Percentiles rank a stretch among this genome's conserved stretches.
Conservation (phyloP, 1,139 yeast species). For the Cylindricascospora bacillispora region DNA sequence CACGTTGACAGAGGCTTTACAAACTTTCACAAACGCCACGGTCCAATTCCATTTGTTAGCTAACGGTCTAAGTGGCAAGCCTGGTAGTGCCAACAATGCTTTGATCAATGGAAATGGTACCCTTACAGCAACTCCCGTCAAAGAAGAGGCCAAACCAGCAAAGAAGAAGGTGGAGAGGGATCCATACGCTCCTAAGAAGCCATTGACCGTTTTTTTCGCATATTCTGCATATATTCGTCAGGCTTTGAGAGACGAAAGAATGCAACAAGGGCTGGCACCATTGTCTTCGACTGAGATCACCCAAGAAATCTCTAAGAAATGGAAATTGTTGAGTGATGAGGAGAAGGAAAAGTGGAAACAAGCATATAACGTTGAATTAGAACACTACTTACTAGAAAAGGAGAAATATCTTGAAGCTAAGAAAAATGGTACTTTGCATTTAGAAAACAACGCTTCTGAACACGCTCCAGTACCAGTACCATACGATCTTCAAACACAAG, state of each 20-base stretch:
- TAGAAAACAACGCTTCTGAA: constrained; percentile 21
- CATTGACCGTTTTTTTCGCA: constrained; percentile 69
- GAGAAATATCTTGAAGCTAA: constrained; percentile 48
- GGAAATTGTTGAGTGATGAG: constrained; percentile 55
- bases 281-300: constrained; percentile 67
- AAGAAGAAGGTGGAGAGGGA: constrained; percentile 46
- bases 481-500: constrained; percentile 23
- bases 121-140: constrained; percentile 12
- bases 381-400: constrained; percentile 49
- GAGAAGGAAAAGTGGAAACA: constrained; percentile 70
- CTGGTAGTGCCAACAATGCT: constrained; percentile 4
- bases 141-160: constrained; percentile 21
- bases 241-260: constrained; percentile 51
- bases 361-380: constrained; percentile 54
- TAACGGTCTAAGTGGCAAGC: constrained; percentile 4
- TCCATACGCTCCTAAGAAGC: constrained; percentile 44
- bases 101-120: constrained; percentile 3
- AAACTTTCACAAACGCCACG: constrained; percentile 24
- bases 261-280: constrained; percentile 43
- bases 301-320: constrained; percentile 60
- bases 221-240: constrained; percentile 58
- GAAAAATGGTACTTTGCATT: constrained; percentile 31
- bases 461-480: constrained; percentile 30
- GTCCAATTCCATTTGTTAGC: constrained; percentile 14
- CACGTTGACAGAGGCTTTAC: constrained; percentile 25